phyloP scores from a whole-genome alignment of 768 basidiomycete species.

The Podaxis sp. region DNA sequence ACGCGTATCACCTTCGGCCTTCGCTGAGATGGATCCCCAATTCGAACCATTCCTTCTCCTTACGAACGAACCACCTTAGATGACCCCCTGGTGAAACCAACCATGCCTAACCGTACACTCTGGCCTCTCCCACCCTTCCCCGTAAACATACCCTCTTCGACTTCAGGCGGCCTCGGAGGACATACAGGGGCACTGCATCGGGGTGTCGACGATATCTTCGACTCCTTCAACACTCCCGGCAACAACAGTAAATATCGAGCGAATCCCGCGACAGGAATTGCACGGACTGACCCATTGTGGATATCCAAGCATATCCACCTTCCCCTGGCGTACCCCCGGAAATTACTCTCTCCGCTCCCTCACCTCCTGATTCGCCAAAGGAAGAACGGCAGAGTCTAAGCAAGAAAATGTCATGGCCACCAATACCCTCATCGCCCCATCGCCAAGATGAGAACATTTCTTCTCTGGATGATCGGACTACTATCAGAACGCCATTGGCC shows the following conservation, averaged over 20 bases:
- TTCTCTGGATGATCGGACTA: no score
- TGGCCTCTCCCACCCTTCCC: background rate
- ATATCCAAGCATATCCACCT: background rate
- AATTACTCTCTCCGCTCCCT: background rate
- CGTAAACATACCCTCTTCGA: background rate
- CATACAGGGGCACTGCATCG: background rate
- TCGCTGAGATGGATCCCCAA: conserved; percentile 1
- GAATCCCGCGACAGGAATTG: background rate
- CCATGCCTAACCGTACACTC: background rate
- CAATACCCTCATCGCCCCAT: background rate
- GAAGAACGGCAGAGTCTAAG: background rate
- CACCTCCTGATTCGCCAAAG: background rate
- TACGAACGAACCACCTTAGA: background rate
- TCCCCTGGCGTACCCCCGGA: background rate
- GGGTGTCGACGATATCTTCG: background rate
- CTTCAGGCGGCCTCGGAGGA: background rate
- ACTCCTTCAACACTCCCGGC: background rate
- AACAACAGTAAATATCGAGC: background rate
- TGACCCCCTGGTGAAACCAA: background rate
- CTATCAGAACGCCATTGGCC: no score
- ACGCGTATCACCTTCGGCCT: background rate
- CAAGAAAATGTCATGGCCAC: background rate
- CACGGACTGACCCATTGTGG: background rate
- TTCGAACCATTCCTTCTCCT: background rate
- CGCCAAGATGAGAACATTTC: background rate